Conservation (phyloP, 768 basidiomycete genomes). For the Fistulinella prunicolor region DNA sequence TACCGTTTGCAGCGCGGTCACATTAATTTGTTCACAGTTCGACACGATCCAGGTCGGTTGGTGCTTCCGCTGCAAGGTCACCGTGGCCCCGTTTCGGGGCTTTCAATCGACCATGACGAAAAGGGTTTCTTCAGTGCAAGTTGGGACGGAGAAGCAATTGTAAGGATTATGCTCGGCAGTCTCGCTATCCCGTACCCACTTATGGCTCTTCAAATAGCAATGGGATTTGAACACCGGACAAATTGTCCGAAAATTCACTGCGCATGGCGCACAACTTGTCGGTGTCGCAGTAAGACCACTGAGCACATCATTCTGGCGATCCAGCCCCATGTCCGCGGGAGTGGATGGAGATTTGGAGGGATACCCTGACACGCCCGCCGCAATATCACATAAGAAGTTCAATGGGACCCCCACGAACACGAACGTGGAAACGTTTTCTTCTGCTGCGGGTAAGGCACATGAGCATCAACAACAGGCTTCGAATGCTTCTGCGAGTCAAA, state of each 20-base stretch:
- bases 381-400: slow-evolving; percentile 9
- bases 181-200: slow-evolving; percentile 3
- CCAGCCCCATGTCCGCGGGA: slow-evolving; percentile 26
- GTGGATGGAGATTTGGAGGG: slow-evolving; percentile 19
- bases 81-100: slow-evolving; percentile 78
- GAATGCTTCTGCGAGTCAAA: slow-evolving; percentile 22
- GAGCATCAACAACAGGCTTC: slow-evolving; percentile 12
- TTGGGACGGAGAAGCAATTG: slow-evolving; percentile 90
- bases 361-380: slow-evolving; percentile 12
- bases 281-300: slow-evolving; percentile 75
- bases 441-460: slow-evolving; percentile 18
- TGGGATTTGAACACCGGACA: slow-evolving; percentile 97
- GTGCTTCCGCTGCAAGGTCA: slow-evolving; percentile 67
- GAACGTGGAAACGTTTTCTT: slow-evolving; percentile 22
- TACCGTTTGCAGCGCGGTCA: slow-evolving; percentile 63
- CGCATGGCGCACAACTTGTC: slow-evolving; percentile 83
- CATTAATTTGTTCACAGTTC: slow-evolving; percentile 89
- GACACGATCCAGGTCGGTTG: slow-evolving; percentile 85
- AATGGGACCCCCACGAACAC: slow-evolving; percentile 16
- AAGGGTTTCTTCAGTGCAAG: slow-evolving; percentile 86
- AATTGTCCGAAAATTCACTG: slow-evolving; percentile 67
- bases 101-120: slow-evolving; percentile 78
- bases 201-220: slow-evolving; percentile 53
- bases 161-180: slow-evolving; percentile 38
- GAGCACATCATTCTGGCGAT: slow-evolving; percentile 35